These are phyloP conservation scores for Hirschfeldia incana DNA, from an alignment of 345 rosid species.

Conservation along the genomic window DNA sequence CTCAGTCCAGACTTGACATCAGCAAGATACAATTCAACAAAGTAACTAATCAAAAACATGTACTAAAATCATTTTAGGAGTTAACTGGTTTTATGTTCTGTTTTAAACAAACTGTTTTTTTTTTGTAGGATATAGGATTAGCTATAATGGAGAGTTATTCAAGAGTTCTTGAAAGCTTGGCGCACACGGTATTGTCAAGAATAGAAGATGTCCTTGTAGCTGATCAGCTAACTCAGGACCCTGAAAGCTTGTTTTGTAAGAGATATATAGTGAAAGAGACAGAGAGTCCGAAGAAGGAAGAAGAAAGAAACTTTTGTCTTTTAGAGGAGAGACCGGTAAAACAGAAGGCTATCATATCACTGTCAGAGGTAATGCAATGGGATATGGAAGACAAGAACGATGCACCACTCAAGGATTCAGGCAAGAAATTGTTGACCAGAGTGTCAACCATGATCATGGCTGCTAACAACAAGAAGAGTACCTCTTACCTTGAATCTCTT, in stretches of 20 bases:
- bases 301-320: constrained; percentile 22
- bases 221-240: constrained; percentile 51
- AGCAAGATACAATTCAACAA: constrained; percentile 73
- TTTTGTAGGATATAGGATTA: constrained; percentile 71
- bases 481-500: constrained; percentile 60
- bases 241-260: constrained; percentile 43
- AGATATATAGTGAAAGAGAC: constrained; percentile 32
- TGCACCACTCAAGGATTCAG: constrained; percentile 35
- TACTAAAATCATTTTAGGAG: not conserved
- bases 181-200: constrained; percentile 65
- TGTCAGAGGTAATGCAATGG: constrained; percentile 82
- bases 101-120: not conserved
- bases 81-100: not conserved
- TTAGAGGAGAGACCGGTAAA: constrained; percentile 33
- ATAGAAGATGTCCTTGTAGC: constrained; percentile 78
- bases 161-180: constrained; percentile 81
- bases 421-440: constrained; percentile 45
- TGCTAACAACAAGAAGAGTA: constrained; percentile 49
- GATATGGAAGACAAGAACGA: constrained; percentile 8
- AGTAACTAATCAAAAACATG: constrained; percentile 43
- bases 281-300: constrained; percentile 27
- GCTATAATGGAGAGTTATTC: constrained; percentile 86
- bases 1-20: constrained; percentile 80
- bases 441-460: constrained; percentile 41
- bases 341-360: constrained; percentile 25